phyloP scores from a whole-genome alignment of 305 asterid species.

The Solanum hybrid region DNA sequence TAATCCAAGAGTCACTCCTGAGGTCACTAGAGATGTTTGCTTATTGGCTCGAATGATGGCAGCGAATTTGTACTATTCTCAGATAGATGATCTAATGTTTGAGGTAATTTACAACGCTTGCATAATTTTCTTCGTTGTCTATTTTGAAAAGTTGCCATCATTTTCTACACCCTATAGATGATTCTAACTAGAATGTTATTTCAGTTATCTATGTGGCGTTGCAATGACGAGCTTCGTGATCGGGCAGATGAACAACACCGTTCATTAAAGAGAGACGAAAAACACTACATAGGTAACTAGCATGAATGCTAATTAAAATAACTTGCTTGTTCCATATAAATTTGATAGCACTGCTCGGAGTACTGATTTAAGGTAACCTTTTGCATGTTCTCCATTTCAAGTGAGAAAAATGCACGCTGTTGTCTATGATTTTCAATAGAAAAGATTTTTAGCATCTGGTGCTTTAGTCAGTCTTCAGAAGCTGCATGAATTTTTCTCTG shows the following conservation, averaged over 20 bases:
- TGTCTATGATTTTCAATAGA: neutral
- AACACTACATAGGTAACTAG: constrained; percentile 76
- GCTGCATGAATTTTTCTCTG: neutral
- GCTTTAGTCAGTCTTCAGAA: neutral
- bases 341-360: neutral
- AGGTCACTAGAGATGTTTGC: constrained; percentile 92
- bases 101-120: constrained; percentile 41
- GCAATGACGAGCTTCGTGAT: constrained; percentile 84
- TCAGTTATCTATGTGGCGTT: constrained; percentile 98
- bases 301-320: neutral
- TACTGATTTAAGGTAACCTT: neutral
- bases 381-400: neutral
- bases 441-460: neutral
- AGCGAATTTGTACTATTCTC: constrained; percentile 87
- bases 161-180: neutral
- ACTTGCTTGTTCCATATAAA: neutral
- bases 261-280: constrained; percentile 63
- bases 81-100: constrained; percentile 95
- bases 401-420: neutral
- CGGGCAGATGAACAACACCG: constrained; percentile 64
- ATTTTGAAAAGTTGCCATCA: neutral
- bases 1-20: constrained; percentile 95
- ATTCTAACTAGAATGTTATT: constrained; percentile 7
- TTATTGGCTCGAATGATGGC: constrained; percentile 98
- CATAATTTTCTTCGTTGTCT: neutral